Evolutionary conservation across 179 eudicot species (phyloP).

Genomic region (Vitellaria paradoxa): DNA sequence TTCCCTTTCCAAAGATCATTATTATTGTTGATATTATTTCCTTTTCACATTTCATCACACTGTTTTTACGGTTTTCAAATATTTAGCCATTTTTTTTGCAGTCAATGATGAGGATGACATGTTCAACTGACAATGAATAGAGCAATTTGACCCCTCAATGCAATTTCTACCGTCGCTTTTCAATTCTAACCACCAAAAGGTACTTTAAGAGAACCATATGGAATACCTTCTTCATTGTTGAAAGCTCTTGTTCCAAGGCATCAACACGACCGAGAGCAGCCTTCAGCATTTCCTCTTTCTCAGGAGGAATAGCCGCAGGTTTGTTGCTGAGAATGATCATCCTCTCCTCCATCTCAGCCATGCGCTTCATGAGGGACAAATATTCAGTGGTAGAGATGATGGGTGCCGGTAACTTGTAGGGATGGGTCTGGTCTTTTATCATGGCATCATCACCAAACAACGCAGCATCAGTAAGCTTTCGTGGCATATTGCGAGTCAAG

Average conservation of each 20-base stretch:
- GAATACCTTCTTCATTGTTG: constrained; percentile 55
- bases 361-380: constrained; percentile 59
- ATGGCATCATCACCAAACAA: constrained; percentile 37
- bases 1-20: too few relatives aligned
- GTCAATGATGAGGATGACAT: neutral
- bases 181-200: too few relatives aligned
- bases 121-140: neutral
- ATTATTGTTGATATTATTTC: neutral
- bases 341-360: constrained; percentile 69
- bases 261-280: constrained; percentile 57
- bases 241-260: constrained; percentile 63
- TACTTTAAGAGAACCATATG: too few relatives aligned
- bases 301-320: constrained; percentile 50
- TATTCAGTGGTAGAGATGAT: constrained; percentile 45
- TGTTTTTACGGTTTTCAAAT: too few relatives aligned
- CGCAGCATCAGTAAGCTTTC: constrained; percentile 46
- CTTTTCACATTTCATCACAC: neutral
- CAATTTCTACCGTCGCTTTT: neutral
- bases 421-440: constrained; percentile 19
- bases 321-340: constrained; percentile 47
- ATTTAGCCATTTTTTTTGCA: neutral
- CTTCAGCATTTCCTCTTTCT: constrained; percentile 67
- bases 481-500: constrained; percentile 56
- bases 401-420: constrained; percentile 32
- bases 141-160: neutral